Percentiles rank a stretch among this genome's conserved stretches.
phyloP scores from a whole-genome alignment of 352 stramenopile genomes.

The Phytopythium aichiense region DNA sequence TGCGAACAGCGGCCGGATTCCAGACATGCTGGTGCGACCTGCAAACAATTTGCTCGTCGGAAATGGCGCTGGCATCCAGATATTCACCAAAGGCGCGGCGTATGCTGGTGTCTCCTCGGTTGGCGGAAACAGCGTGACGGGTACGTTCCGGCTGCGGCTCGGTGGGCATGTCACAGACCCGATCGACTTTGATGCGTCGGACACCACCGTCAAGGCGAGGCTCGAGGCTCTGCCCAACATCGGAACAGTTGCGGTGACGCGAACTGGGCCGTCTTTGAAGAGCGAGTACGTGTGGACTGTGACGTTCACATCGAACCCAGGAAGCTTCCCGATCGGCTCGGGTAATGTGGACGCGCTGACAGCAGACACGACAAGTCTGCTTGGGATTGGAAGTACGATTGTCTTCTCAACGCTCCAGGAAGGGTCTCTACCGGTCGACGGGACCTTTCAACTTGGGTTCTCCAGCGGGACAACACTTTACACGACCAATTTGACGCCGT shows the following conservation, averaged over 20 bases:
- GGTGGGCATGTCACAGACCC: constrained; percentile 81
- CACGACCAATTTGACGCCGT: constrained; percentile 48
- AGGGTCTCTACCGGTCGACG: constrained; percentile 58
- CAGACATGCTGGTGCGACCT: constrained; percentile 72
- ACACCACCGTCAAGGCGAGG: constrained; percentile 87
- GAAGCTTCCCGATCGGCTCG: constrained; percentile 86
- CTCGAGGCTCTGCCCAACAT: constrained; percentile 94
- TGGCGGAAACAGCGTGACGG: constrained; percentile 86
- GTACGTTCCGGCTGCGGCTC: constrained; percentile 86
- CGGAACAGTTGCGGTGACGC: constrained; percentile 84
- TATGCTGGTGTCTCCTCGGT: constrained; percentile 46
- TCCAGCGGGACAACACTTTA: constrained; percentile 29
- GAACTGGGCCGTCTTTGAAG: constrained; percentile 78
- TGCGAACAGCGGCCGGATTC: constrained; percentile 86
- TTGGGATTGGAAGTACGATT: constrained; percentile 40
- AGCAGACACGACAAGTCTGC: constrained; percentile 34
- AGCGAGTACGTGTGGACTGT: constrained; percentile 93
- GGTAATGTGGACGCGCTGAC: constrained; percentile 54
- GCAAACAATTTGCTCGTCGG: constrained; percentile 82
- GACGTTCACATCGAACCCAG: constrained; percentile 92
- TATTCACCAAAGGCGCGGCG: constrained; percentile 72
- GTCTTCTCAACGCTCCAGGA: constrained; percentile 26
- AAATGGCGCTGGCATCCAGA: constrained; percentile 74
- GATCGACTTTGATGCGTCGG: constrained; percentile 92
- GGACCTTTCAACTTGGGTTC: constrained; percentile 54